phyloP scores from a whole-genome alignment of 2,329 filamentous ascomycete genomes.

The Neonectria punicea region DNA sequence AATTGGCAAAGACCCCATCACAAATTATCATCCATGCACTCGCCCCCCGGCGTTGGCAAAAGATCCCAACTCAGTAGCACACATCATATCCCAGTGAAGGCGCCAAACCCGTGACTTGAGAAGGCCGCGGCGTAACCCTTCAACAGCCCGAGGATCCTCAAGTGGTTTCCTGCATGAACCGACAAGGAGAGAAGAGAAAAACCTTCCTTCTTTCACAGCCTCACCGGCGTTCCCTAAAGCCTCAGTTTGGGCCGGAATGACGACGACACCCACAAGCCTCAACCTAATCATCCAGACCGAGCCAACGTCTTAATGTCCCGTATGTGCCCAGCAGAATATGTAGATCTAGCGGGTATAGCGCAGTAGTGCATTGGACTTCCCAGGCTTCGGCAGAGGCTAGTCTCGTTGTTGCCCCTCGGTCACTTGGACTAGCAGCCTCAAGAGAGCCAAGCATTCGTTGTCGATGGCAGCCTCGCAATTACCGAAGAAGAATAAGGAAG shows the following conservation, averaged over 20 bases:
- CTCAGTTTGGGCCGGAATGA: conserved; percentile 15
- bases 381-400: conserved; percentile 10
- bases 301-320: conserved; percentile 8
- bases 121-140: conserved; percentile 20
- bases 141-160: conserved; percentile 8
- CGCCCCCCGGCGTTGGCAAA: not conserved
- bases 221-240: conserved; percentile 12
- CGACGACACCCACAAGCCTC: conserved; percentile 8
- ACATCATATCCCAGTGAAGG: not conserved
- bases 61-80: conserved; percentile 13
- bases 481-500: conserved; percentile 8
- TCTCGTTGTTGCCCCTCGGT: conserved; percentile 21
- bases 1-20: not conserved
- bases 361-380: conserved; percentile 19
- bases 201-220: conserved; percentile 1
- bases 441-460: not conserved
- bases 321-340: conserved; percentile 14
- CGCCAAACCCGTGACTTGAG: conserved; percentile 18
- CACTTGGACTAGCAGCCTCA: conserved; percentile 2
- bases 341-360: conserved; percentile 31
- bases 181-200: conserved; percentile 18
- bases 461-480: conserved; percentile 13
- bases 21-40: conserved; percentile 1
- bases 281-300: conserved; percentile 17
- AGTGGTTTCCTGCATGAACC: conserved; percentile 28